A percentile compares a stretch with the other conserved stretches of the same genome.
phyloP scores from a whole-genome alignment of 2,329 filamentous ascomycete genomes.

The Colletotrichum sublineola region DNA sequence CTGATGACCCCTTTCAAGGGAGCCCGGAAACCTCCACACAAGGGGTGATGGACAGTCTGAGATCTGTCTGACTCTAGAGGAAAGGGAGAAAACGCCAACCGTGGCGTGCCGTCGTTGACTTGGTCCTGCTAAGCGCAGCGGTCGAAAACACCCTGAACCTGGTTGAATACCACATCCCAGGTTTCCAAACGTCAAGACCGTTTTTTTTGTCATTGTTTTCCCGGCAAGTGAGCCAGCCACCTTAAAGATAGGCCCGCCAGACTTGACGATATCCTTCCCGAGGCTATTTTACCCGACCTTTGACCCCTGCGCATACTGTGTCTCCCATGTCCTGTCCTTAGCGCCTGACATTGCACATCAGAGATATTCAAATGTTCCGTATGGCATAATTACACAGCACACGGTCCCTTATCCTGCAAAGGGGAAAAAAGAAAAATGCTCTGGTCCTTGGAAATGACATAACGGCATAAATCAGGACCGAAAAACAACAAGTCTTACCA shows the following conservation, averaged over 20 bases:
- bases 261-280: neutral
- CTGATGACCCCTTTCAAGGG: constrained; percentile 36
- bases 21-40: constrained; percentile 20
- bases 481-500: constrained; percentile 2
- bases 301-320: neutral
- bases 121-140: constrained; percentile 27
- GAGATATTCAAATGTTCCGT: constrained; percentile 5
- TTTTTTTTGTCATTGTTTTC: constrained; percentile 2
- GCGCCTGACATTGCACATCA: constrained; percentile 9
- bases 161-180: constrained; percentile 14
- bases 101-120: neutral
- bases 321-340: neutral
- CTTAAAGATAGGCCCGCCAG: constrained; percentile 5
- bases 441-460: constrained; percentile 9
- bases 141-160: constrained; percentile 12
- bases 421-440: neutral
- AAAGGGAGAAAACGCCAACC: constrained; percentile 20
- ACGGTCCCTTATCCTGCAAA: constrained; percentile 7
- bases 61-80: constrained; percentile 19
- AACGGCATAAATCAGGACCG: constrained; percentile 17
- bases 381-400: constrained; percentile 23
- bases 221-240: constrained; percentile 5
- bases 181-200: neutral
- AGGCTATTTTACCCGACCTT: neutral
- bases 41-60: constrained; percentile 26